Conservation (phyloP, 257 asterid genomes). For the Scutellaria minor region DNA sequence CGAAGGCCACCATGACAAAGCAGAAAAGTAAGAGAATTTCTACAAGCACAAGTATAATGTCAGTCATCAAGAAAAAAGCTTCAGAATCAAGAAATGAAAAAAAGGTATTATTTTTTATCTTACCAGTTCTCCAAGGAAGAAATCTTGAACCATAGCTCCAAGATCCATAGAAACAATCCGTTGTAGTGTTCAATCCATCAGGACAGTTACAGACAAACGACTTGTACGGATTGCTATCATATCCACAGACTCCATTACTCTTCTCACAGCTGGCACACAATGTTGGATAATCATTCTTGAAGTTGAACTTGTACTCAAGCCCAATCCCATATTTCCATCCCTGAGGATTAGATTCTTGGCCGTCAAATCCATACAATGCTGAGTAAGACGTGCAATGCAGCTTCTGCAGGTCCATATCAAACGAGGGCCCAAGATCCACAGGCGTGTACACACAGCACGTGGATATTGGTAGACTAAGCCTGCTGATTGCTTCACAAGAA, state of each 20-base stretch:
- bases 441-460: constrained; percentile 83
- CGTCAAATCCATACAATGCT: constrained; percentile 62
- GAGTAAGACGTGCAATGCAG: constrained; percentile 70
- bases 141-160: constrained; percentile 54
- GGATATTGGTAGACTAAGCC: constrained; percentile 56
- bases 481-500: constrained; percentile 69
- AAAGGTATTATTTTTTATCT: constrained; percentile 3
- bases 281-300: constrained; percentile 68
- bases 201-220: constrained; percentile 73
- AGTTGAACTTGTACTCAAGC: constrained; percentile 71
- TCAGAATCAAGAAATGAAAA: neutral
- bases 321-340: constrained; percentile 82
- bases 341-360: constrained; percentile 56
- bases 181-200: constrained; percentile 63
- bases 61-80: constrained; percentile 2
- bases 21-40: constrained; percentile 43
- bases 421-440: constrained; percentile 85
- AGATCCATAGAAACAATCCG: constrained; percentile 61
- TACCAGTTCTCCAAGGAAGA: constrained; percentile 50
- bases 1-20: constrained; percentile 41
- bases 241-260: constrained; percentile 84
- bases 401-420: constrained; percentile 72
- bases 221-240: constrained; percentile 43
- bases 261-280: constrained; percentile 76
- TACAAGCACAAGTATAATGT: constrained; percentile 37